Evolutionary conservation across 2,329 filamentous ascomycete species (phyloP).

Genomic region (Hawksworthiomyces lignivorus): DNA sequence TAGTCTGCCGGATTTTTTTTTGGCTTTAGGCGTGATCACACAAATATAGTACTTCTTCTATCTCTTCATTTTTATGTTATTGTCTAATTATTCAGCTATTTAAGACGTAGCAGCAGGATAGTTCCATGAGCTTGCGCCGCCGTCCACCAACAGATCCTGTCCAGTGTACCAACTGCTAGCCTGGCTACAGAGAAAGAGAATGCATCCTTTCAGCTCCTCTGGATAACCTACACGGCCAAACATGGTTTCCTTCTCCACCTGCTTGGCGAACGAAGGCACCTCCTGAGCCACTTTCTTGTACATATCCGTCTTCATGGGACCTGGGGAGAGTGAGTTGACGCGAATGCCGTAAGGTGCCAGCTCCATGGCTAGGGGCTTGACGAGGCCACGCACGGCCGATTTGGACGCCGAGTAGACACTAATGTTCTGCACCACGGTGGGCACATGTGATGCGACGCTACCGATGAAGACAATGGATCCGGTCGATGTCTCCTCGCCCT

Average conservation of each 20-base stretch:
- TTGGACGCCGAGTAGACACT: conserved; percentile 19
- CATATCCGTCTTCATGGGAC: conserved; percentile 20
- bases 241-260: background rate
- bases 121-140: background rate
- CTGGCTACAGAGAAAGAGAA: background rate
- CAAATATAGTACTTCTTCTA: too few species aligned
- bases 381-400: conserved; percentile 19
- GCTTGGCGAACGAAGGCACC: background rate
- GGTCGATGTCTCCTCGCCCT: background rate
- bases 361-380: conserved; percentile 18
- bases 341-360: conserved; percentile 19
- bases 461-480: background rate
- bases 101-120: background rate
- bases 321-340: conserved; percentile 24
- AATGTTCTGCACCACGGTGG: background rate
- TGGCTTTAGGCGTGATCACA: too few species aligned
- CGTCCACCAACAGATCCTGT: background rate
- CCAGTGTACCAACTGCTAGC: background rate
- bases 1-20: too few species aligned
- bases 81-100: too few species aligned
- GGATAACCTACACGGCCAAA: background rate
- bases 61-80: too few species aligned
- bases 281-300: background rate
- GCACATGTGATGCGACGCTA: too few species aligned
- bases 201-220: background rate